Percentiles rank a stretch among this genome's conserved stretches.
phyloP scores from a whole-genome alignment of 2,329 filamentous ascomycete genomes.

The Davidsoniella australis region DNA sequence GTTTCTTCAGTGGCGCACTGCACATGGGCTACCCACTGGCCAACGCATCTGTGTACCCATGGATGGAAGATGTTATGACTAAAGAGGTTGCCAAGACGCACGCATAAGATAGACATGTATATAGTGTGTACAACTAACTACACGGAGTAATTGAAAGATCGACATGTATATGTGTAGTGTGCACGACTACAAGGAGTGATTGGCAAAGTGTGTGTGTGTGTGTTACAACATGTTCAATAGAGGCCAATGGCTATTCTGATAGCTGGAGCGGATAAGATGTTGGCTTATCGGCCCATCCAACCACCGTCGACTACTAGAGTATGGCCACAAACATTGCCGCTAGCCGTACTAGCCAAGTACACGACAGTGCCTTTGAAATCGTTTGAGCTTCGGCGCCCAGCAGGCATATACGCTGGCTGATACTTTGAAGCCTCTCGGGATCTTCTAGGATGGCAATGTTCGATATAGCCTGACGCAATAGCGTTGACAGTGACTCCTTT shows the following conservation, averaged over 20 bases:
- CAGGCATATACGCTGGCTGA: slow-evolving; percentile 67
- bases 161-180: neutral
- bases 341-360: slow-evolving; percentile 60
- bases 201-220: no score
- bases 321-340: slow-evolving; percentile 64
- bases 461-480: slow-evolving; percentile 79
- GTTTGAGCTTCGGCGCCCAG: slow-evolving; percentile 65
- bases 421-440: slow-evolving; percentile 49
- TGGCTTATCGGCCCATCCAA: slow-evolving; percentile 66
- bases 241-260: neutral
- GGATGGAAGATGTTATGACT: slow-evolving; percentile 40
- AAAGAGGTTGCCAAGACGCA: neutral
- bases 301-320: slow-evolving; percentile 73
- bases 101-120: neutral
- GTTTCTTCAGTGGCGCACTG: slow-evolving; percentile 40
- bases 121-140: neutral
- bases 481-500: slow-evolving; percentile 72
- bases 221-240: neutral
- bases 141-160: neutral
- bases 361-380: slow-evolving; percentile 77
- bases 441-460: slow-evolving; percentile 64
- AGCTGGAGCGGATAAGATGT: no score
- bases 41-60: slow-evolving; percentile 39
- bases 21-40: slow-evolving; percentile 54
- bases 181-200: neutral